A percentile compares a stretch with the other conserved stretches of the same genome.
Conservation (phyloP, 257 asterid species). For the Nicotiana tabacum region DNA sequence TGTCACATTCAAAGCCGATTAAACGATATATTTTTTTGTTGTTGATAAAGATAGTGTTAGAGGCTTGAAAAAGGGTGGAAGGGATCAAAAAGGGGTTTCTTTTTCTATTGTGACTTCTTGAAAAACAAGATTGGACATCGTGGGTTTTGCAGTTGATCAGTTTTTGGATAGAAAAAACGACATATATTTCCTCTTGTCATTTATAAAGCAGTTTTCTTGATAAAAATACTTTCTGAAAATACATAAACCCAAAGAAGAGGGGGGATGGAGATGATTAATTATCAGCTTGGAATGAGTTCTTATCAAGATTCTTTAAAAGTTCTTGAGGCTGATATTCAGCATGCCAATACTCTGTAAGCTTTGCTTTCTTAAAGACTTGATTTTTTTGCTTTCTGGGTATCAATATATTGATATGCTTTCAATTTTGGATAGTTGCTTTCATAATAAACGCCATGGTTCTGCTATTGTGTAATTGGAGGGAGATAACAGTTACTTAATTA, state of each 20-base stretch:
- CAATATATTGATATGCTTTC: background rate
- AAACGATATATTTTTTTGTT: background rate
- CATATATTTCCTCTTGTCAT: slow-evolving; percentile 13
- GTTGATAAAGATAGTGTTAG: background rate
- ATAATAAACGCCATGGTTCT: background rate
- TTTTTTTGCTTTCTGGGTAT: background rate
- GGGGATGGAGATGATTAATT: slow-evolving; percentile 63
- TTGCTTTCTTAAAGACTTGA: background rate
- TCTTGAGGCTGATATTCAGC: slow-evolving; percentile 76
- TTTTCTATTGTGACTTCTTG: slow-evolving; percentile 5
- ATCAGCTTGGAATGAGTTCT: slow-evolving; percentile 58
- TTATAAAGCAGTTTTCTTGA: slow-evolving; percentile 21
- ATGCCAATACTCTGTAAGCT: slow-evolving; percentile 80
- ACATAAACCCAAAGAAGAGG: background rate
- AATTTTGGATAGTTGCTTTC: background rate
- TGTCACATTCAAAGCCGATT: slow-evolving; percentile 25
- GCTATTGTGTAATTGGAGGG: background rate
- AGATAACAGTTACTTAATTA: background rate
- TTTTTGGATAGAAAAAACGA: slow-evolving; percentile 20
- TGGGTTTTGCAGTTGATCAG: slow-evolving; percentile 19
- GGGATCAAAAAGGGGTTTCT: background rate
- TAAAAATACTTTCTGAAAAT: background rate
- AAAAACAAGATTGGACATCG: slow-evolving; percentile 25
- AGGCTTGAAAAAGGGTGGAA: slow-evolving; percentile 1
- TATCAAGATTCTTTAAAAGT: slow-evolving; percentile 61